Percentiles rank a stretch among this genome's conserved stretches.
These are phyloP conservation scores for Debaryomyces sp. DNA, from an alignment of 1,139 yeast genomes.

Conservation along the genomic window DNA sequence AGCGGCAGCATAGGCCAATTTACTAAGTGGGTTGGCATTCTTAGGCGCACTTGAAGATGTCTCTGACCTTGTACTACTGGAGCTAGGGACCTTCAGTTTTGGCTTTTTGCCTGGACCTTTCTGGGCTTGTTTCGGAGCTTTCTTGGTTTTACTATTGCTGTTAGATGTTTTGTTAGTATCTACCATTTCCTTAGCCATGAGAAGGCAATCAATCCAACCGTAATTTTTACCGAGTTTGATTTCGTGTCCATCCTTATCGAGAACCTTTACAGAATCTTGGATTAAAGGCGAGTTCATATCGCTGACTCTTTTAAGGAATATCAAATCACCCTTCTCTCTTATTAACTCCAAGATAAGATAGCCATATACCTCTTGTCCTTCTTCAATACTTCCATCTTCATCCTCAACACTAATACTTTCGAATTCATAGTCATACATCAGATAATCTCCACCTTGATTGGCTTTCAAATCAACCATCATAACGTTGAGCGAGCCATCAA, in stretches of 20 bases:
- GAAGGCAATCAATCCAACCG: constrained; percentile 52
- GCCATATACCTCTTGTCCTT: constrained; percentile 47
- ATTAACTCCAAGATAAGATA: constrained; percentile 66
- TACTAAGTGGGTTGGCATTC: constrained; percentile 19
- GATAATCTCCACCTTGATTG: constrained; percentile 61
- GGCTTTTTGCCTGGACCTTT: constrained; percentile 9
- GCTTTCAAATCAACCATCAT: constrained; percentile 49
- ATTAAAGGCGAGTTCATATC: constrained; percentile 25
- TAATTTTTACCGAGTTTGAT: constrained; percentile 39
- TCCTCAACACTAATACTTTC: constrained; percentile 43
- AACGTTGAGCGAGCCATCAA: constrained; percentile 40
- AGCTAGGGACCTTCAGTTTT: constrained; percentile 8
- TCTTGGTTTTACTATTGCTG: background rate
- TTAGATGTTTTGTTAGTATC: constrained; percentile 2
- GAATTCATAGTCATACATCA: constrained; percentile 80
- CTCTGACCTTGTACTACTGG: constrained; percentile 10
- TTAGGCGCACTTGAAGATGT: constrained; percentile 10
- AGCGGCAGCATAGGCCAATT: constrained; percentile 52
- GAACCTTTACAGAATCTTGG: constrained; percentile 39
- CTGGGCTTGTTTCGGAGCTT: background rate
- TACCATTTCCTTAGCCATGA: constrained; percentile 47
- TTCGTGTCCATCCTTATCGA: constrained; percentile 34
- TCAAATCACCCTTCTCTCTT: constrained; percentile 57
- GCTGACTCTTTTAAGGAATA: constrained; percentile 53
- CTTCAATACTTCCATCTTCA: constrained; percentile 33